phyloP scores from a whole-genome alignment of 2,329 filamentous ascomycete species.

The Chaetomium globosum region DNA sequence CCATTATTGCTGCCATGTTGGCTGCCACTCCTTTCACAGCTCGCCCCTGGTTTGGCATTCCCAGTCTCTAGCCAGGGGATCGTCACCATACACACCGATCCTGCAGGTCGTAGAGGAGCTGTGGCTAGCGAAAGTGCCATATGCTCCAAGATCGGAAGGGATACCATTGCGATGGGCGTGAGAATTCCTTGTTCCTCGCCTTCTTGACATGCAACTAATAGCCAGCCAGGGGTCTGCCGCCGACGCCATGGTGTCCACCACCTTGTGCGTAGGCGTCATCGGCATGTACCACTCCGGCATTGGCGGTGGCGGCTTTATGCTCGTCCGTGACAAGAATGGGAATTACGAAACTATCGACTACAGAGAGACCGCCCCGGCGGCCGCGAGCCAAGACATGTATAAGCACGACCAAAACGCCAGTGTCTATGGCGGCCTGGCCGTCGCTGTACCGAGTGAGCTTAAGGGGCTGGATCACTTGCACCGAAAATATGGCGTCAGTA shows the following conservation, averaged over 20 bases:
- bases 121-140: conserved; percentile 70
- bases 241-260: conserved; percentile 73
- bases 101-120: conserved; percentile 53
- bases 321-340: conserved; percentile 73
- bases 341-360: conserved; percentile 87
- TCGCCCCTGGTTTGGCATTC: conserved; percentile 18
- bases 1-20: conserved; percentile 22
- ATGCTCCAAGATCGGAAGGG: conserved; percentile 69
- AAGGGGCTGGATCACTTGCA: conserved; percentile 80
- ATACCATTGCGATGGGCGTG: conserved; percentile 59
- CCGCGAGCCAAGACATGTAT: conserved; percentile 84
- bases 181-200: conserved; percentile 31
- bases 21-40: conserved; percentile 20
- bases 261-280: conserved; percentile 73
- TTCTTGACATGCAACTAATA: neutral
- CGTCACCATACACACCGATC: conserved; percentile 1
- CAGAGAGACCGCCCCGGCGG: conserved; percentile 81
- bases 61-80: conserved; percentile 22
- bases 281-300: conserved; percentile 81
- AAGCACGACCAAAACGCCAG: conserved; percentile 68
- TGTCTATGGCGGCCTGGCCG: conserved; percentile 71
- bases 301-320: conserved; percentile 87
- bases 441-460: conserved; percentile 73
- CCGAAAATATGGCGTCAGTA: conserved; percentile 63
- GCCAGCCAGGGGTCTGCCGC: conserved; percentile 67